Percentiles rank a stretch among this genome's conserved stretches.
These are phyloP conservation scores for Globisporangium emineosum DNA, from an alignment of 352 stramenopile genomes.

Conservation along the genomic window DNA sequence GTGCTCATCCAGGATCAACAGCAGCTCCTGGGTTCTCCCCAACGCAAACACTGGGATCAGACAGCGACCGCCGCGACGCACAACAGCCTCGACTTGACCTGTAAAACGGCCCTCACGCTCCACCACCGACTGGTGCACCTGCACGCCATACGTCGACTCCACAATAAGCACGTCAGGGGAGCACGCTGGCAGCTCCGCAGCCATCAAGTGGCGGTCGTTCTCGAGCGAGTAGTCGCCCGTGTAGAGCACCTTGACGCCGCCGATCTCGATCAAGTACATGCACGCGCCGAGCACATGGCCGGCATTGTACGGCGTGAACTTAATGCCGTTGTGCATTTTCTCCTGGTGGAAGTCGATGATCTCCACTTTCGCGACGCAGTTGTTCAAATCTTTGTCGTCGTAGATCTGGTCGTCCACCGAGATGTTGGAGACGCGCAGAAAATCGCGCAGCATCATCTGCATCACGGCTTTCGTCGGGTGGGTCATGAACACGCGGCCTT, in stretches of 20 bases:
- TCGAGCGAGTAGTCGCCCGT: constrained; percentile 98
- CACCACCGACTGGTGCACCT: constrained; percentile 95
- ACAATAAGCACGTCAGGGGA: constrained; percentile 98
- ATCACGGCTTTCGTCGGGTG: constrained; percentile 99
- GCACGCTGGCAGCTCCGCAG: constrained; percentile 73
- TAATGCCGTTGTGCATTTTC: constrained; percentile 96
- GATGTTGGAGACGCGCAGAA: constrained; percentile 93
- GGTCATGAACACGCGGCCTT: constrained; percentile 98
- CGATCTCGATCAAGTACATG: constrained; percentile 99
- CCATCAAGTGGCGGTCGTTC: constrained; percentile 98
- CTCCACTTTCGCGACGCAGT: constrained; percentile 97
- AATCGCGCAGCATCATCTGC: constrained; percentile 97
- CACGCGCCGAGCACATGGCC: constrained; percentile 98
- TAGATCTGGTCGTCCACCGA: constrained; percentile 93
- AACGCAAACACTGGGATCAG: constrained; percentile 99
- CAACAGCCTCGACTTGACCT: constrained; percentile 93
- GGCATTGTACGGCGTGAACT: constrained; percentile 98
- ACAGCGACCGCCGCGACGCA: constrained; percentile 94
- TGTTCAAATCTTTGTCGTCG: constrained; percentile 94
- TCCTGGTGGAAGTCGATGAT: constrained; percentile 98
- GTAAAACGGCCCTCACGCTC: constrained; percentile 97
- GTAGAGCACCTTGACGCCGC: constrained; percentile 96
- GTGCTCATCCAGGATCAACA: constrained; percentile 99
- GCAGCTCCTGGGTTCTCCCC: constrained; percentile 97
- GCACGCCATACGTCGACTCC: constrained; percentile 98